Conservation (phyloP, 768 basidiomycete species). For the Candolleomyces eurysporus region DNA sequence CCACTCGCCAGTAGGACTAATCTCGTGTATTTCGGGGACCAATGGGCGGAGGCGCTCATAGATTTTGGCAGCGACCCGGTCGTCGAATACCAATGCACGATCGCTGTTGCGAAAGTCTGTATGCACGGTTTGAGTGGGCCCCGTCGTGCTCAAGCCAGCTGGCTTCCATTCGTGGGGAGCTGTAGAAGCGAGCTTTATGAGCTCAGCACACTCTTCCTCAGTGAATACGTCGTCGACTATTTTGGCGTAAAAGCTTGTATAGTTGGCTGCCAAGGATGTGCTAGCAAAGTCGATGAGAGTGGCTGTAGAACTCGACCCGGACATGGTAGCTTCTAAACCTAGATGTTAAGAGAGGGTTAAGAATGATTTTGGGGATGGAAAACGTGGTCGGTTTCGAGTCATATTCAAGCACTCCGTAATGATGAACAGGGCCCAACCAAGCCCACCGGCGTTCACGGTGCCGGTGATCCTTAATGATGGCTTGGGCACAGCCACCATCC, state of each 20-base stretch:
- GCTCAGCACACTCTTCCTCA: constrained; percentile 30
- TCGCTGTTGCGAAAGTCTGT: constrained; percentile 35
- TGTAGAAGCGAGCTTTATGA: constrained; percentile 27
- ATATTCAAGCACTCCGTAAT: no score
- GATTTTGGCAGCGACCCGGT: constrained; percentile 24
- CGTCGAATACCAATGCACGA: constrained; percentile 29
- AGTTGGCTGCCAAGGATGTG: constrained; percentile 26
- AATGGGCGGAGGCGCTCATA: constrained; percentile 31
- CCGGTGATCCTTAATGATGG: no score
- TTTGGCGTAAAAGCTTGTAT: constrained; percentile 32
- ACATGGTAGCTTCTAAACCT: constrained; percentile 1
- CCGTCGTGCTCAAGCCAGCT: constrained; percentile 26
- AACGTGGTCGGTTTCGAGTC: no score
- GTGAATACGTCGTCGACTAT: constrained; percentile 39
- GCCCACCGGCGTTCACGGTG: no score
- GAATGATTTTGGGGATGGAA: no score
- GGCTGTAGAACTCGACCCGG: not conserved
- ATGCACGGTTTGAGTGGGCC: constrained; percentile 24
- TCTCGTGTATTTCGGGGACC: constrained; percentile 29
- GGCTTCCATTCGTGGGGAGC: constrained; percentile 28
- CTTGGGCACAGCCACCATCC: no score
- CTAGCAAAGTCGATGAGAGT: constrained; percentile 26
- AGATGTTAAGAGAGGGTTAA: not conserved
- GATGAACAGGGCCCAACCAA: no score
- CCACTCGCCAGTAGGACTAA: constrained; percentile 28